Percentiles rank a stretch among this genome's conserved stretches.
phyloP scores from a whole-genome alignment of 179 eudicot species.

The Silene noctiflora region DNA sequence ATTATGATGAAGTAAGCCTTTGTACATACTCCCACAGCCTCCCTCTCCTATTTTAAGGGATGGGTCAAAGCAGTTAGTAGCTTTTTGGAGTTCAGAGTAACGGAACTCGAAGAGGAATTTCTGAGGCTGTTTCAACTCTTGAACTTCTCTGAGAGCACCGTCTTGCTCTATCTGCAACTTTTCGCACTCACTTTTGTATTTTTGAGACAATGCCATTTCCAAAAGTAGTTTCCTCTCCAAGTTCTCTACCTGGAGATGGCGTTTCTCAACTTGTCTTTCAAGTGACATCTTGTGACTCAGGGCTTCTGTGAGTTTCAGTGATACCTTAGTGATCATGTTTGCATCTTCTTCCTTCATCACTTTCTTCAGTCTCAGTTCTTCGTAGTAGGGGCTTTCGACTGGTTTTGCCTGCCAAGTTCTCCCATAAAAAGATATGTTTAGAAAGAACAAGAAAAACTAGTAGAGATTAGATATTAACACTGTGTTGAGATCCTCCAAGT shows the following conservation, averaged over 20 bases:
- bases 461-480: not conserved
- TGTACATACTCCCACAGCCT: conserved; percentile 65
- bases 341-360: conserved; percentile 46
- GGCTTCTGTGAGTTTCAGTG: conserved; percentile 42
- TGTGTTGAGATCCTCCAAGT: no score
- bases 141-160: conserved; percentile 46
- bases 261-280: conserved; percentile 7
- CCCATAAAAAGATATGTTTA: conserved; percentile 15
- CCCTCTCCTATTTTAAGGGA: conserved; percentile 75
- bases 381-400: conserved; percentile 46
- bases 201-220: conserved; percentile 49
- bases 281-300: conserved; percentile 21
- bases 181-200: conserved; percentile 54
- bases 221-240: conserved; percentile 48
- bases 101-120: conserved; percentile 45
- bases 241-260: not conserved
- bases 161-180: conserved; percentile 54
- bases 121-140: conserved; percentile 41
- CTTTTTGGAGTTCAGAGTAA: conserved; percentile 59
- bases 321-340: conserved; percentile 34
- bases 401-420: conserved; percentile 47
- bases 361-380: conserved; percentile 49
- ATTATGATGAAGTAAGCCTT: conserved; percentile 59
- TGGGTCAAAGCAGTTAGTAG: conserved; percentile 55
- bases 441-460: not conserved